These are phyloP conservation scores for Aspergillus cejpii DNA, from an alignment of 2,329 filamentous ascomycete species.

Conservation along the genomic window DNA sequence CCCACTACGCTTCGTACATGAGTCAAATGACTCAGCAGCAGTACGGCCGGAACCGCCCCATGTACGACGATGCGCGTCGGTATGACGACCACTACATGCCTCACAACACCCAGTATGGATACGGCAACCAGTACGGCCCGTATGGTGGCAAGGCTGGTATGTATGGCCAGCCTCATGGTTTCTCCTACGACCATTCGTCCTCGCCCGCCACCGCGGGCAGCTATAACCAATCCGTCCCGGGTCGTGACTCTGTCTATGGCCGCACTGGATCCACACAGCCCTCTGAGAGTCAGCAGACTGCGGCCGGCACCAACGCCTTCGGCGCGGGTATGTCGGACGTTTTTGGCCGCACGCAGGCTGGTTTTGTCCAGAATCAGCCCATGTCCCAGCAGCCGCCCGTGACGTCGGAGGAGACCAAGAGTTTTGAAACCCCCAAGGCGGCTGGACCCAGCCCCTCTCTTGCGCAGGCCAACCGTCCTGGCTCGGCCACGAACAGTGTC, in stretches of 20 bases:
- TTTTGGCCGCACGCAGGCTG: constrained; percentile 53
- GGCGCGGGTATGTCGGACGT: constrained; percentile 50
- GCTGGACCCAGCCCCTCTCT: constrained; percentile 56
- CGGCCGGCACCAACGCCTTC: constrained; percentile 46
- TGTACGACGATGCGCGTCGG: constrained; percentile 46
- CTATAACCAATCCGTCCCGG: constrained; percentile 39
- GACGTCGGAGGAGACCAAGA: constrained; percentile 51
- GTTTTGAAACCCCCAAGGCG: constrained; percentile 52
- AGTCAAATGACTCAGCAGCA: constrained; percentile 46
- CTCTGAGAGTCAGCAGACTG: constrained; percentile 49
- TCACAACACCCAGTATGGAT: constrained; percentile 49
- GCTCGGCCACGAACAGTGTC: constrained; percentile 55
- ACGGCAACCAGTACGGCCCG: constrained; percentile 45
- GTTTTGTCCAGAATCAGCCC: constrained; percentile 52
- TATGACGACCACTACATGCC: constrained; percentile 46
- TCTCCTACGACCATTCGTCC: constrained; percentile 59
- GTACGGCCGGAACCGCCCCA: constrained; percentile 45
- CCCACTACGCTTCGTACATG: constrained; percentile 58
- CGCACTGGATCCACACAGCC: constrained; percentile 53
- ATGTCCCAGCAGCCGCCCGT: constrained; percentile 45
- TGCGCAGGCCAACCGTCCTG: constrained; percentile 57
- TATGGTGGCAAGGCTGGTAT: constrained; percentile 54
- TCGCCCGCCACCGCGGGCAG: constrained; percentile 54
- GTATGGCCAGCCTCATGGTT: constrained; percentile 58
- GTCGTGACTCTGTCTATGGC: constrained; percentile 54